Percentiles rank a stretch among this genome's conserved stretches.
phyloP scores from a whole-genome alignment of 2,329 filamentous ascomycete species.

The Diaporthe aspalathi region DNA sequence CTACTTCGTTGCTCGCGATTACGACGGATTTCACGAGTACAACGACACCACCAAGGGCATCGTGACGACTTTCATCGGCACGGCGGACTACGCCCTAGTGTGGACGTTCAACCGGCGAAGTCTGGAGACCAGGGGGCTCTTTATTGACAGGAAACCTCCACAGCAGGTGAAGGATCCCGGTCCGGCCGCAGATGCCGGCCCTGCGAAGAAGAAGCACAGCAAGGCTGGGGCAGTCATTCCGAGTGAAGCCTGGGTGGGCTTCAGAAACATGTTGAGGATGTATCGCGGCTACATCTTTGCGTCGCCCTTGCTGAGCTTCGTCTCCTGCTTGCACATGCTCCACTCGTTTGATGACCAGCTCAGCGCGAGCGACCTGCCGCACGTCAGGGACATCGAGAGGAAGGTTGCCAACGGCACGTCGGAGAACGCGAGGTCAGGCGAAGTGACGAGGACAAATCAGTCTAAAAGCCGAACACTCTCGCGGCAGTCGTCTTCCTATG shows the following conservation, averaged over 20 bases:
- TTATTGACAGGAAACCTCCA: slow-evolving; percentile 41
- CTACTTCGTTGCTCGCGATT: slow-evolving; percentile 44
- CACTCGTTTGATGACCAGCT: slow-evolving; percentile 44
- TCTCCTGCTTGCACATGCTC: slow-evolving; percentile 41
- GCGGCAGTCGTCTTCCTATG: slow-evolving; percentile 10
- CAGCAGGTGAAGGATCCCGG: slow-evolving; percentile 20
- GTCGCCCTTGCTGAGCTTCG: slow-evolving; percentile 43
- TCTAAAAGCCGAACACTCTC: slow-evolving; percentile 9
- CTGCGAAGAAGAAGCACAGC: slow-evolving; percentile 29
- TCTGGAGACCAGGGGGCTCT: slow-evolving; percentile 40
- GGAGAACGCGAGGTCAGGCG: not conserved
- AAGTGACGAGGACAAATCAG: not conserved
- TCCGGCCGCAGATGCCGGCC: not conserved
- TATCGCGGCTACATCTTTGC: slow-evolving; percentile 41
- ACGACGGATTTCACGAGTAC: slow-evolving; percentile 46
- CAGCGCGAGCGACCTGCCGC: slow-evolving; percentile 37
- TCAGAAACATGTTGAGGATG: slow-evolving; percentile 41
- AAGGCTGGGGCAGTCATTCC: slow-evolving; percentile 21
- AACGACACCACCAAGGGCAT: slow-evolving; percentile 31
- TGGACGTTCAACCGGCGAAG: slow-evolving; percentile 44
- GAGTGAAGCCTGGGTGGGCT: slow-evolving; percentile 39
- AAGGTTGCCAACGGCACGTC: slow-evolving; percentile 34
- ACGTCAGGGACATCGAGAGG: slow-evolving; percentile 40
- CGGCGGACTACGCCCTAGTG: slow-evolving; percentile 43
- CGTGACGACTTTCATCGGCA: slow-evolving; percentile 43